phyloP scores from a whole-genome alignment of 129 eudicot genomes.

The Lactuca sativa region DNA sequence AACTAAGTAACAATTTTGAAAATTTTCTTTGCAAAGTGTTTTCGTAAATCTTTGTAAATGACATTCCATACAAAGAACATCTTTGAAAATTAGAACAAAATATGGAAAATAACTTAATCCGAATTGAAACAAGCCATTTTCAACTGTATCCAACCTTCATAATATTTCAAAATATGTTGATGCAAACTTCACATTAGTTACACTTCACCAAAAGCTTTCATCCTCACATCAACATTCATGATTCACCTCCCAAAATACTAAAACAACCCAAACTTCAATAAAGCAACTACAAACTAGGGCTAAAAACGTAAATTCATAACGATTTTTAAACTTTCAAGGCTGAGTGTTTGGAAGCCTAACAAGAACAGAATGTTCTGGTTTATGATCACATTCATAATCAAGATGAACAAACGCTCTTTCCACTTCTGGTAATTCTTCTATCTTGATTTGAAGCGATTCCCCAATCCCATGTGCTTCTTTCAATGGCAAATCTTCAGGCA shows the following conservation, averaged over 20 bases:
- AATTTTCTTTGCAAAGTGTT: too few relatives aligned
- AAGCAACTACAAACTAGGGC: conserved; percentile 16
- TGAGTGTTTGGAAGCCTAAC: conserved; percentile 53
- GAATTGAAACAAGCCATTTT: too few relatives aligned
- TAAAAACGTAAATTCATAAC: neutral
- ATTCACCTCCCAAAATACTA: neutral
- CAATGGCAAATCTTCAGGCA: conserved; percentile 68
- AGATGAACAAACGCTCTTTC: conserved; percentile 81
- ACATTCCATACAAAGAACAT: too few relatives aligned
- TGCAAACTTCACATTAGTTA: conserved; percentile 9
- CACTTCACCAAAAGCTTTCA: conserved; percentile 5
- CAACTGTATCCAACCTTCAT: too few relatives aligned
- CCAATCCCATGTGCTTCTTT: conserved; percentile 75
- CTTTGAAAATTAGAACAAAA: too few relatives aligned
- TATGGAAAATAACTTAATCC: too few relatives aligned
- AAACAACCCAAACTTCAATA: conserved; percentile 4
- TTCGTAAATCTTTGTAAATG: too few relatives aligned
- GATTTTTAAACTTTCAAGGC: conserved; percentile 33
- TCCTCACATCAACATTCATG: conserved; percentile 18
- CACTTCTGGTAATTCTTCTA: conserved; percentile 74
- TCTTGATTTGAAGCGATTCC: conserved; percentile 66
- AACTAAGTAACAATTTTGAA: too few relatives aligned
- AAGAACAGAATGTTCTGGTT: conserved; percentile 73
- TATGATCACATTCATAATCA: conserved; percentile 79
- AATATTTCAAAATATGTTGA: conserved; percentile 1